phyloP scores from a whole-genome alignment of 140 eudicot species.

The Ambrosia hybrid region DNA sequence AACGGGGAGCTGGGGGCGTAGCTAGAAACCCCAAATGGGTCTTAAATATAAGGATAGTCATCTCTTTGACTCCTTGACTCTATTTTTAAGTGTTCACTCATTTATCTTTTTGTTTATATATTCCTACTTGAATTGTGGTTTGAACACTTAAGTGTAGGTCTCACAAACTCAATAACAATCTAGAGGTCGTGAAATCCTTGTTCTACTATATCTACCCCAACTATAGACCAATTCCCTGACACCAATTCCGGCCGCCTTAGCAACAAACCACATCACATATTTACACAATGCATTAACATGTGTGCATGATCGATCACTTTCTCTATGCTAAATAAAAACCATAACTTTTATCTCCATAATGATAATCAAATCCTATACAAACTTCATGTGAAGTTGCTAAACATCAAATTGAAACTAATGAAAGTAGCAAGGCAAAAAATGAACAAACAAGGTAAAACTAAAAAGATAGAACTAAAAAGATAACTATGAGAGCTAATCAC shows the following conservation, averaged over 20 bases:
- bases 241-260: not conserved
- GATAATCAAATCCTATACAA: no score
- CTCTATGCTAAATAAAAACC: no score
- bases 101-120: not conserved
- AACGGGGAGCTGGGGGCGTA: not conserved
- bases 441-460: not conserved
- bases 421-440: not conserved
- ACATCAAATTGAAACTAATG: not conserved
- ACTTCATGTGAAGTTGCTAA: constrained; percentile 1
- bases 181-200: not conserved
- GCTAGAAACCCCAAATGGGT: not conserved
- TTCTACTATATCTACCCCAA: not conserved
- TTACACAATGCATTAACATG: not conserved
- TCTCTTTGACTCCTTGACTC: not conserved
- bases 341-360: no score
- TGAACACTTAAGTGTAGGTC: not conserved
- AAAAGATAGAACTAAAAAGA: not conserved
- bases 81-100: not conserved
- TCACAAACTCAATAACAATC: not conserved
- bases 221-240: not conserved
- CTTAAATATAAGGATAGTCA: not conserved
- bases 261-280: constrained; percentile 7
- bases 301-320: not conserved
- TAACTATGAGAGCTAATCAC: not conserved
- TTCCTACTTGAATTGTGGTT: not conserved